Evolutionary conservation across 805 yeast genomes (phyloP).

Genomic region (Wickerhamomyces xylosicus): DNA sequence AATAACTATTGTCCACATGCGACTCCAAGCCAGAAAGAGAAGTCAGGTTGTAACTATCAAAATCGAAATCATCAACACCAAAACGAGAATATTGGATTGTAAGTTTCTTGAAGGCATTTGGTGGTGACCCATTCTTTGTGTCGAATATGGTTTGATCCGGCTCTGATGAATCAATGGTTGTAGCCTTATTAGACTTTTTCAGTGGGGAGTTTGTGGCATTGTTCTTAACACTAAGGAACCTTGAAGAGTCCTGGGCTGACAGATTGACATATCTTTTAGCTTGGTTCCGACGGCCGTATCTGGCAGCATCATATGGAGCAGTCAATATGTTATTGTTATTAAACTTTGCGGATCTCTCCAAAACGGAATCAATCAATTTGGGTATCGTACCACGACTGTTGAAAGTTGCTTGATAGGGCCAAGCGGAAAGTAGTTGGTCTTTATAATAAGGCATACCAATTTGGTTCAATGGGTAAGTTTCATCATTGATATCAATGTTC

Average conservation of each 20-base stretch:
- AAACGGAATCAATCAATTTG: constrained; percentile 32
- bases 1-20: constrained; percentile 67
- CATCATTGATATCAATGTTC: constrained; percentile 29
- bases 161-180: constrained; percentile 6
- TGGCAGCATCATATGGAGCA: constrained; percentile 46
- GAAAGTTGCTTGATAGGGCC: constrained; percentile 59
- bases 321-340: constrained; percentile 25
- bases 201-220: constrained; percentile 2
- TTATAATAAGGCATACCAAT: constrained; percentile 86
- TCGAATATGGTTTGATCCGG: constrained; percentile 21
- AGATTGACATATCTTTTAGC: constrained; percentile 32
- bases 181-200: constrained; percentile 1
- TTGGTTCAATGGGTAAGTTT: constrained; percentile 47
- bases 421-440: constrained; percentile 67
- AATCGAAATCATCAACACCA: constrained; percentile 93
- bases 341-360: constrained; percentile 19
- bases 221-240: constrained; percentile 49
- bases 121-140: constrained; percentile 26
- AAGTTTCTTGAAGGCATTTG: constrained; percentile 66
- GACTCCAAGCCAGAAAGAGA: constrained; percentile 78
- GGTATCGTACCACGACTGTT: constrained; percentile 55
- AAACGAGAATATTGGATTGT: constrained; percentile 78
- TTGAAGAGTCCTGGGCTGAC: constrained; percentile 22
- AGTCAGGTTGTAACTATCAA: constrained; percentile 72
- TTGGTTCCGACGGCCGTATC: constrained; percentile 47